Conservation (phyloP, 768 basidiomycete species). For the Lyophyllum atratum region DNA sequence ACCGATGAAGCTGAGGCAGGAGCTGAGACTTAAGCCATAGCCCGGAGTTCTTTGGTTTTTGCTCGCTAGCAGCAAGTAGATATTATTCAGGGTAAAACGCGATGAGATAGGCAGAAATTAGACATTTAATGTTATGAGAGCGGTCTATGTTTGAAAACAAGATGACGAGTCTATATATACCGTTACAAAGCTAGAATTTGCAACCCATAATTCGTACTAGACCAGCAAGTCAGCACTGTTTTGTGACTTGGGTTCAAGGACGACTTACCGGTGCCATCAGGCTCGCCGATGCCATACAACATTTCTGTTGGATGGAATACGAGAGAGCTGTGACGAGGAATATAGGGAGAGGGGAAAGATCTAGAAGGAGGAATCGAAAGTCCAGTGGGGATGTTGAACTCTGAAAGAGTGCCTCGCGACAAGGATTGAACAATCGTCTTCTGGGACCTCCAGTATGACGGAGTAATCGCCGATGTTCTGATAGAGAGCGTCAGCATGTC, state of each 20-base stretch:
- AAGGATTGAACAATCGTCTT: conserved; percentile 63
- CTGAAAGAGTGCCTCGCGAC: conserved; percentile 40
- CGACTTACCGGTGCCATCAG: conserved; percentile 63
- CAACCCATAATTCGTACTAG: conserved; percentile 60
- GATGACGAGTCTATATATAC: conserved; percentile 19
- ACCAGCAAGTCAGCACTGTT: conserved; percentile 3
- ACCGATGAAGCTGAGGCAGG: too few species aligned
- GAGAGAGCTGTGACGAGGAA: conserved; percentile 63
- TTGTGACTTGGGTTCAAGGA: not conserved
- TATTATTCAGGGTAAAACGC: not conserved
- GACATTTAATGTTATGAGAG: not conserved
- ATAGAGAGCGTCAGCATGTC: not conserved
- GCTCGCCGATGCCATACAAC: conserved; percentile 73
- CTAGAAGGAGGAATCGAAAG: conserved; percentile 57
- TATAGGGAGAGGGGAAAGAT: conserved; percentile 55
- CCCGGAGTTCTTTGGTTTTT: not conserved
- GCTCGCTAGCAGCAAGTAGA: not conserved
- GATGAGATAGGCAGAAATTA: not conserved
- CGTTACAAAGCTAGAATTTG: conserved; percentile 38
- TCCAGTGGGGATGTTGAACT: conserved; percentile 54
- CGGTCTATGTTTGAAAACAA: conserved; percentile 15
- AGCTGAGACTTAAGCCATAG: too few species aligned
- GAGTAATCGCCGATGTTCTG: conserved; percentile 63
- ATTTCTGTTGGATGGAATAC: conserved; percentile 87
- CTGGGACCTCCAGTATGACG: conserved; percentile 67